phyloP scores from a whole-genome alignment of 495 filamentous ascomycete genomes.

The Terfezia boudieri region DNA sequence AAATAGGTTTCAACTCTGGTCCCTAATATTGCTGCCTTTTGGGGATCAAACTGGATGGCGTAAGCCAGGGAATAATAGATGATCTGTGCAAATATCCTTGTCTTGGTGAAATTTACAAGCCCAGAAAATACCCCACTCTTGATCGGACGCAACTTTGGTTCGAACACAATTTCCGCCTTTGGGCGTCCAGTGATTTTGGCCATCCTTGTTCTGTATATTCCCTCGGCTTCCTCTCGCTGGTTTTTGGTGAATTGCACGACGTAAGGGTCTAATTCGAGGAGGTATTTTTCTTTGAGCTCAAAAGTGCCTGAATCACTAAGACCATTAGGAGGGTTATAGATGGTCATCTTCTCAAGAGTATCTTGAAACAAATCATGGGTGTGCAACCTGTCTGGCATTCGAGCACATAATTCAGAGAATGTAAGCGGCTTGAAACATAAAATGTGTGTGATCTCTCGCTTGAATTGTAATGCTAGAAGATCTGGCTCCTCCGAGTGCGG shows the following conservation, averaged over 20 bases:
- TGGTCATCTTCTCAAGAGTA: conserved; percentile 75
- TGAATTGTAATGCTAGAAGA: conserved; percentile 46
- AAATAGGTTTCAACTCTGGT: conserved; percentile 79
- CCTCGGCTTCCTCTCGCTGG: conserved; percentile 88
- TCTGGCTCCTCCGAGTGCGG: conserved; percentile 42
- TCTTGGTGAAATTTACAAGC: conserved; percentile 55
- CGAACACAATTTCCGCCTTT: conserved; percentile 70
- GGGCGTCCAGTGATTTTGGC: conserved; percentile 70
- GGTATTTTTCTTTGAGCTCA: conserved; percentile 63
- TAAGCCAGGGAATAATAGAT: conserved; percentile 74
- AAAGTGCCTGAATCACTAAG: conserved; percentile 83
- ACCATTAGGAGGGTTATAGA: conserved; percentile 73
- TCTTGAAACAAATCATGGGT: conserved; percentile 55
- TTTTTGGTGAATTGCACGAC: conserved; percentile 89
- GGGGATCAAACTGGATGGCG: conserved; percentile 37
- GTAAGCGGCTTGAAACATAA: conserved; percentile 90
- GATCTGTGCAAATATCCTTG: conserved; percentile 70
- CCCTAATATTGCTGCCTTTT: conserved; percentile 46
- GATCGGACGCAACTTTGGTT: conserved; percentile 66
- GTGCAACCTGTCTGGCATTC: conserved; percentile 65
- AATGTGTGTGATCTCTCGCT: conserved; percentile 75
- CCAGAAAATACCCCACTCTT: conserved; percentile 49
- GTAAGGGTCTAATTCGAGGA: conserved; percentile 80
- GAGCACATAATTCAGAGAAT: conserved; percentile 65
- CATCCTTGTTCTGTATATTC: conserved; percentile 60